Percentiles rank a stretch among this genome's conserved stretches.
Conservation (phyloP, 2,329 filamentous ascomycete genomes). For the Monilinia polystroma region DNA sequence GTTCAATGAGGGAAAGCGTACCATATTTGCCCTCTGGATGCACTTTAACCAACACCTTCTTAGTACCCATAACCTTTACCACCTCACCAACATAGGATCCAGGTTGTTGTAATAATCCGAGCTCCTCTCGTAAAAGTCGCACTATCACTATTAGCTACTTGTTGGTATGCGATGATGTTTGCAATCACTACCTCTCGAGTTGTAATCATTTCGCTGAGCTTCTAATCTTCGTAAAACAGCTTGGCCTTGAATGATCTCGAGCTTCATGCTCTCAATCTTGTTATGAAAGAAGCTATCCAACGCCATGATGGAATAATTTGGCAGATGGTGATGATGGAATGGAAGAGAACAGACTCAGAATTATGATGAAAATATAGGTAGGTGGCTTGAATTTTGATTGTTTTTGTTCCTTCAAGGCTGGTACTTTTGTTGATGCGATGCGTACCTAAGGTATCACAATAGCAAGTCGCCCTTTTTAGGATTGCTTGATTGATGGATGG, state of each 20-base stretch:
- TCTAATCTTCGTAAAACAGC: conserved; percentile 91
- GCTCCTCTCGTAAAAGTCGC: conserved; percentile 88
- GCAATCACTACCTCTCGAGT: conserved; percentile 63
- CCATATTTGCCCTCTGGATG: conserved; percentile 99
- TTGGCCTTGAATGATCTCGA: conserved; percentile 99
- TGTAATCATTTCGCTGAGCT: conserved; percentile 98
- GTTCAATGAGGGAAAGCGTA: conserved; percentile 46
- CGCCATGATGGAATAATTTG: conserved; percentile 67
- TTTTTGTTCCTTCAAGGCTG: conserved; percentile 19
- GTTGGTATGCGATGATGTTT: not conserved
- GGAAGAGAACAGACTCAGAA: not conserved
- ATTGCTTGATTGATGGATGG: too few relatives aligned
- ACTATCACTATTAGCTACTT: conserved; percentile 50
- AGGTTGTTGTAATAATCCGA: conserved; percentile 92
- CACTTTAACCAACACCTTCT: conserved; percentile 98
- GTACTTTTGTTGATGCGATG: conserved; percentile 22
- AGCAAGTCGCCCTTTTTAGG: not conserved
- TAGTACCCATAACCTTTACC: conserved; percentile 99
- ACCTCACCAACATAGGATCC: conserved; percentile 98
- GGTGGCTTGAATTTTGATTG: conserved; percentile 6
- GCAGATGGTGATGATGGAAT: not conserved
- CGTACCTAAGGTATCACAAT: conserved; percentile 18
- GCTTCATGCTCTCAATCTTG: conserved; percentile 99
- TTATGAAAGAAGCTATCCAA: conserved; percentile 99
- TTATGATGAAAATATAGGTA: not conserved